Conservation (phyloP, 1,139 yeast genomes). For the Taphrina deformans region DNA sequence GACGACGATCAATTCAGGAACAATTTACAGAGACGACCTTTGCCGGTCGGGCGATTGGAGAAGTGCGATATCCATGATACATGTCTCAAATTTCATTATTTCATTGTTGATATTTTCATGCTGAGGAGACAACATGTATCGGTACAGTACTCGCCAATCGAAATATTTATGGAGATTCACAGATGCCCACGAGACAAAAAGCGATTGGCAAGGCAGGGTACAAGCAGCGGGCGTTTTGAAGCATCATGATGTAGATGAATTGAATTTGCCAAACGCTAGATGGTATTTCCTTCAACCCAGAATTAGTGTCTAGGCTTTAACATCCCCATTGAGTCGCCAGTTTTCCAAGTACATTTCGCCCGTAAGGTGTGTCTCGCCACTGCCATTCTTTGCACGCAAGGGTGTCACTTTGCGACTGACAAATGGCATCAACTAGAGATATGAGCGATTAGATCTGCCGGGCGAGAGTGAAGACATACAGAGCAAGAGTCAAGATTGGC, state of each 20-base stretch:
- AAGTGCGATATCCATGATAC: background rate
- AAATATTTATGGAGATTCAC: no score
- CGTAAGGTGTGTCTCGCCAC: constrained; percentile 16
- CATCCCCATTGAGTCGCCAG: constrained; percentile 15
- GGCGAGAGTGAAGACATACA: background rate
- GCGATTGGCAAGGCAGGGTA: no score
- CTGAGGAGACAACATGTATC: no score
- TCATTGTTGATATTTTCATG: background rate
- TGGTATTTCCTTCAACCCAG: background rate
- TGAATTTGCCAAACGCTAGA: background rate
- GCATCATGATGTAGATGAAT: background rate
- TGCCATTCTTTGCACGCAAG: constrained; percentile 2
- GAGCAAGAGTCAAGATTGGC: constrained; percentile 39
- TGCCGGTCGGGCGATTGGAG: background rate
- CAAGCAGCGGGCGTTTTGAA: no score
- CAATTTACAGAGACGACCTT: background rate
- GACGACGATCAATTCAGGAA: background rate
- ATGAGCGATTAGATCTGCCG: background rate
- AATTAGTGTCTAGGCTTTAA: background rate
- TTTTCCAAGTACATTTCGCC: constrained; percentile 18
- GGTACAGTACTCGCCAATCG: no score
- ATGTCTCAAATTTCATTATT: background rate
- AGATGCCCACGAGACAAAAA: no score
- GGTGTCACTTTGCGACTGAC: constrained; percentile 20
- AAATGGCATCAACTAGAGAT: constrained; percentile 19